A percentile compares a stretch with the other conserved stretches of the same genome.
Conservation (phyloP, 257 asterid genomes). For the Plantago ovata region DNA sequence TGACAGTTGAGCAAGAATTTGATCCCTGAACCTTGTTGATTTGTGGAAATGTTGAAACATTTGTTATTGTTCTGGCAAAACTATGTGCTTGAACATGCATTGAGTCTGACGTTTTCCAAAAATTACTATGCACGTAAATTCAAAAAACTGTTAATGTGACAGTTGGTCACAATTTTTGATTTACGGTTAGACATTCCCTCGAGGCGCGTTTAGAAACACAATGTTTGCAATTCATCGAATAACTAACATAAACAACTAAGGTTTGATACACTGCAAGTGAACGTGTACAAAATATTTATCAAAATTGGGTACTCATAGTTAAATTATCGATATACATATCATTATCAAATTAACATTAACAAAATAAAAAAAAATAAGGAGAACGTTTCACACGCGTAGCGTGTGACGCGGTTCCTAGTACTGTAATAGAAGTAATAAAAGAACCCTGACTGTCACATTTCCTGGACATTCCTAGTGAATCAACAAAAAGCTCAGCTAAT, state of each 20-base stretch:
- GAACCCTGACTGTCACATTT: not conserved
- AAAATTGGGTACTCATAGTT: too few species aligned
- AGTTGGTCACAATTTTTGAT: not conserved
- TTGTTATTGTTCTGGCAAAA: too few species aligned
- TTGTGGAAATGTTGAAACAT: not conserved
- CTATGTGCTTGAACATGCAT: not conserved
- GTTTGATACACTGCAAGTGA: too few species aligned
- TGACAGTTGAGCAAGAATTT: not conserved
- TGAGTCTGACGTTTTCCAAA: not conserved
- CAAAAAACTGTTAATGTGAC: too few species aligned
- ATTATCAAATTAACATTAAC: too few species aligned
- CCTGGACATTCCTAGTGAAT: slow-evolving; percentile 1
- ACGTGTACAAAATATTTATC: too few species aligned
- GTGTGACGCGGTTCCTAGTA: too few species aligned
- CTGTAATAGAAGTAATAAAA: slow-evolving; percentile 11
- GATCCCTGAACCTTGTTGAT: slow-evolving; percentile 4
- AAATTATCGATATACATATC: too few species aligned
- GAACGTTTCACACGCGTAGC: too few species aligned
- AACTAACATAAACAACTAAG: too few species aligned
- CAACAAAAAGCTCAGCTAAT: not conserved
- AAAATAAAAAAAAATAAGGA: too few species aligned
- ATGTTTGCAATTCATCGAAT: too few species aligned
- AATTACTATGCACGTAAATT: not conserved
- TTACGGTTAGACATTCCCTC: not conserved
- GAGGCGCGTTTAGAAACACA: not conserved